Conservation (phyloP, 1,284 basidiomycete species). For the Omphalotus olearius region DNA sequence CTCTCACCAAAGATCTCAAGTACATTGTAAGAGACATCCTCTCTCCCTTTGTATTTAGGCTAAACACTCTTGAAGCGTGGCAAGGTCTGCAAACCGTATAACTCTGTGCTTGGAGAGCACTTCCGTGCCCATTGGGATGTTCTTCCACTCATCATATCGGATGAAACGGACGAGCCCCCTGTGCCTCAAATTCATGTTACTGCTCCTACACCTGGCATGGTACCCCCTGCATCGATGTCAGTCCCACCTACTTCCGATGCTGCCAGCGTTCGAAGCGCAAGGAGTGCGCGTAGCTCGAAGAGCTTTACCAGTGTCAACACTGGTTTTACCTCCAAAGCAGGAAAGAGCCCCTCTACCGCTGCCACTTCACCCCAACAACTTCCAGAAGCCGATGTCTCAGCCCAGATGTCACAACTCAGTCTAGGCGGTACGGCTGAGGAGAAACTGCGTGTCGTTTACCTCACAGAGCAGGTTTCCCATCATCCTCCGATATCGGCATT, state of each 20-base stretch:
- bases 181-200: constrained; percentile 43
- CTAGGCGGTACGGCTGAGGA: constrained; percentile 28
- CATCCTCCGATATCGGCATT: constrained; percentile 95
- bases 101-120: constrained; percentile 90
- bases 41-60: background rate
- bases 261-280: constrained; percentile 37
- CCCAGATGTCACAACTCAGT: constrained; percentile 57
- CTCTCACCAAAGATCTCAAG: constrained; percentile 94
- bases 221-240: constrained; percentile 23
- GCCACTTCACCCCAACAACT: constrained; percentile 49
- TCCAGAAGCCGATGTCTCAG: constrained; percentile 32
- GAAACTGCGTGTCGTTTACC: constrained; percentile 55
- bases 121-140: constrained; percentile 88
- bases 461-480: constrained; percentile 90
- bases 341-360: constrained; percentile 50
- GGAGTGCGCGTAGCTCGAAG: constrained; percentile 52
- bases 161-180: constrained; percentile 42
- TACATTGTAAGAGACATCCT: constrained; percentile 63
- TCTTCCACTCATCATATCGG: constrained; percentile 51
- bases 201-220: constrained; percentile 24
- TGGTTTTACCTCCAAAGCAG: constrained; percentile 45
- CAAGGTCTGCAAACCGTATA: constrained; percentile 94
- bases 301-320: constrained; percentile 47
- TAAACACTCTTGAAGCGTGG: constrained; percentile 53
- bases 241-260: constrained; percentile 40